Conservation (phyloP, 2,329 filamentous ascomycete genomes). For the Fusarium miscanthi region DNA sequence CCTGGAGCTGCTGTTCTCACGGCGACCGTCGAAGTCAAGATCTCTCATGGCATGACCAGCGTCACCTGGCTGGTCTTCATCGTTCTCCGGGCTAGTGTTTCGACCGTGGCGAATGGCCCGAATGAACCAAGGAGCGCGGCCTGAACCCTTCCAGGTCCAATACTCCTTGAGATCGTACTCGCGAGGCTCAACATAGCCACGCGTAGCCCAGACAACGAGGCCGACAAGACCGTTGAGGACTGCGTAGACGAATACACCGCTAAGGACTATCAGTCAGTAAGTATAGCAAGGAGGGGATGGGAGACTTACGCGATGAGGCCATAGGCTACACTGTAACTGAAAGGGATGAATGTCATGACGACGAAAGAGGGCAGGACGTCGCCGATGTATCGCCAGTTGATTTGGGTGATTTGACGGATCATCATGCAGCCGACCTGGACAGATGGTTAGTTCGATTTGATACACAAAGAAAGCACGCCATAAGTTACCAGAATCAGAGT, state of each 20-base stretch:
- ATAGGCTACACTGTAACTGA: slow-evolving; percentile 82
- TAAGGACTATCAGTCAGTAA: slow-evolving; percentile 44
- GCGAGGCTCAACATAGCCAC: slow-evolving; percentile 58
- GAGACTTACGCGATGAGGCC: slow-evolving; percentile 74
- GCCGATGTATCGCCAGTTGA: slow-evolving; percentile 82
- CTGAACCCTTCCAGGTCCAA: slow-evolving; percentile 64
- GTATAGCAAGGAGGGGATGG: accelerated
- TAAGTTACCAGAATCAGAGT: slow-evolving; percentile 72
- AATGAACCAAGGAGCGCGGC: slow-evolving; percentile 61
- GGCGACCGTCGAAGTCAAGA: slow-evolving; percentile 11
- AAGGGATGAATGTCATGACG: slow-evolving; percentile 79
- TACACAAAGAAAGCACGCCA: not conserved
- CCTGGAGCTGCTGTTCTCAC: slow-evolving; percentile 29
- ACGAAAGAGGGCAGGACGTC: slow-evolving; percentile 81
- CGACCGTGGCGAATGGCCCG: slow-evolving; percentile 48
- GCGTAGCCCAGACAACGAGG: slow-evolving; percentile 56
- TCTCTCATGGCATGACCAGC: slow-evolving; percentile 23
- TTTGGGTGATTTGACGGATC: slow-evolving; percentile 78
- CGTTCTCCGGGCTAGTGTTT: not conserved
- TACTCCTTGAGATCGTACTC: slow-evolving; percentile 67
- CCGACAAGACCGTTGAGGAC: slow-evolving; percentile 62
- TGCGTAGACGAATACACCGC: slow-evolving; percentile 66
- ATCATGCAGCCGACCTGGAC: slow-evolving; percentile 77
- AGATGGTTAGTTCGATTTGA: not conserved
- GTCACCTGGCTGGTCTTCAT: slow-evolving; percentile 21